Base-by-base conservation (phyloP, 768 basidiomycete species). In the Suillus subluteus region DNA sequence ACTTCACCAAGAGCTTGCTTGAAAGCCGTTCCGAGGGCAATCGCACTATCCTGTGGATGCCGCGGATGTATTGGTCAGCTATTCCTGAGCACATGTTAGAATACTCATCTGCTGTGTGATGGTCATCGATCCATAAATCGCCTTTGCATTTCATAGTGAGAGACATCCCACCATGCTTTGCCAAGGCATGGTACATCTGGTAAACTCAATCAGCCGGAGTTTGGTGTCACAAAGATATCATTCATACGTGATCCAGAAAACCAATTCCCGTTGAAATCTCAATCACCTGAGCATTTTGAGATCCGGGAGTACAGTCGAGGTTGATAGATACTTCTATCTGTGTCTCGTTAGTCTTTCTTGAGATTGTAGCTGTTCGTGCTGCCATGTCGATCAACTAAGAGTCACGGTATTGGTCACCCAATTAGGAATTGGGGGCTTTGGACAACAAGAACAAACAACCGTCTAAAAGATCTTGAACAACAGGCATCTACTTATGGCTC, bases 111-210 rank as follows among this genome's bases (percentile, higher is more conserved):
- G 97, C 95, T 58, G 96, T 95, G 80, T 99, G 98, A 73, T 99
- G 98, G 80, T 99, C 98, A 79, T 99, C 98, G 67, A 99, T 98
- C 87, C 91, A 94, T 9, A 99, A 84, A 77, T 99, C 98, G 48
- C 98, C 98, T 74, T 92, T 89, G 79, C 96, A 98, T 71, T 91
- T 91, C 81, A 99, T 85, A 23, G 86, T 88, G 68, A 99, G 82
- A 0, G 95, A 96, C 88, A 98, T 92, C 66, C 95, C 95, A 23
- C 94, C 87, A 80, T 99, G 98, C 78, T 99, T 99, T 43, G 98
- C 97, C 5, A 99, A 87, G 2, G 98, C 97, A 69, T 95, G 90
- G 76, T 95, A 96, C 98, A 99, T 99, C 97, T 99, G 66, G 11
- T 46, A 32, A 52, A 62, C 38, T 12, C 18, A 37, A 64, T 69